Base-by-base conservation (phyloP, 768 basidiomycete species). In the Leccinum barrowsii region DNA sequence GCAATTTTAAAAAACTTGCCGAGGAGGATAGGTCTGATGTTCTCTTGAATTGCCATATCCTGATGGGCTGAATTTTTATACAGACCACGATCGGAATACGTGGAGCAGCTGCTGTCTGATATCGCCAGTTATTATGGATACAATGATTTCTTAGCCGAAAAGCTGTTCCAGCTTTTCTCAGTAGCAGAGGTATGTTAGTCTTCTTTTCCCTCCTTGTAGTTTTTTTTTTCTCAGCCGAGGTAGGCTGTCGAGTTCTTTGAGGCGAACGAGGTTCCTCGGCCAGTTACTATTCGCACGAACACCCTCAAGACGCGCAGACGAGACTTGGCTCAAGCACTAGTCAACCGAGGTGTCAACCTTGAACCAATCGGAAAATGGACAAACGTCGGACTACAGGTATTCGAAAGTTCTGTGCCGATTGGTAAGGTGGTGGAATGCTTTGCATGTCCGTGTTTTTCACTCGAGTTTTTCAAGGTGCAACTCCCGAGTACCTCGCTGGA, bases 281-380 rank as follows among this genome's bases (percentile, higher is more conserved):
- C 97, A 6, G 95, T 99, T 26, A 98, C 97, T 10, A 98, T 99
- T 68, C 90, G 97, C 59, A 94, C 95, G 35, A 99, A 99, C 73
- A 98, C 95, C 5, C 83, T 99, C 19, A 90, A 92, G 57, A 94
- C 94, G 1, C 84, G 97, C 61, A 81, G 97, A 64, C 85, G 96
- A 50, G 97, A 98, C 72, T 84, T 99, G 58, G 96, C 93, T 2
- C 96, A 98, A 74, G 82, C 87, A 0, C 80, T 99, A 35, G 87
- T 98, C 65, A 97, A 97, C 72, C 85, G 97, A 50, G 97, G 97
- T 34, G 97, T 98, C 60, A 97, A 92, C 69, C 83, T 99, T 55
- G 96, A 98, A 71, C 95, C 97, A 21, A 95, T 99, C 63, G 97
- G 96, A 30, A 98, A 98, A 76, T 98, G 97, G 97, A 92, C 92